Evolutionary conservation across 2,329 filamentous ascomycete species (phyloP).

Genomic region (Ophiostoma populinum): DNA sequence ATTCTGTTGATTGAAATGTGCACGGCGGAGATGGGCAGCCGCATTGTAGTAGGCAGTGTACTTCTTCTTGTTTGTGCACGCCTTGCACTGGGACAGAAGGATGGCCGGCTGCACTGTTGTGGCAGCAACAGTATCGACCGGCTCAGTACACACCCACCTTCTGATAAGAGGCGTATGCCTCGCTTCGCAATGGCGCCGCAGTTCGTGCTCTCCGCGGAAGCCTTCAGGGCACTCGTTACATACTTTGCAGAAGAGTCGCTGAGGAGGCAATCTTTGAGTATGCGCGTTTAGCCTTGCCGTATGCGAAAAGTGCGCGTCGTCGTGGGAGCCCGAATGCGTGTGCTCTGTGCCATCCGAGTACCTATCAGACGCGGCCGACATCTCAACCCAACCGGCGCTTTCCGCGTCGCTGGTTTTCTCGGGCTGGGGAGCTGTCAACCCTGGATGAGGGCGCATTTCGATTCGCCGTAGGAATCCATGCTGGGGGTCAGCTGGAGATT

Average conservation of each 20-base stretch:
- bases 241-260: constrained; percentile 49
- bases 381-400: no score
- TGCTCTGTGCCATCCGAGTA: no score
- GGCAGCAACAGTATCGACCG: constrained; percentile 16
- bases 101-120: constrained; percentile 30
- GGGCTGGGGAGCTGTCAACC: no score
- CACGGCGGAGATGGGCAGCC: constrained; percentile 72
- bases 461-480: constrained; percentile 25
- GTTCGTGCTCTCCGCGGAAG: constrained; percentile 74
- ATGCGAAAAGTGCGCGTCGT: no score
- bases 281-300: no score
- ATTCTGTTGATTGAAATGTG: constrained; percentile 61
- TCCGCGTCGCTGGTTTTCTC: no score
- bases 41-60: constrained; percentile 93
- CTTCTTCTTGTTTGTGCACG: constrained; percentile 57
- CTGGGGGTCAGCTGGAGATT: constrained; percentile 21
- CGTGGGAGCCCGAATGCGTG: no score
- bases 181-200: constrained; percentile 46
- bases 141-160: constrained; percentile 42
- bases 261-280: constrained; percentile 30
- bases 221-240: constrained; percentile 62
- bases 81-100: constrained; percentile 54
- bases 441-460: no score
- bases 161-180: constrained; percentile 44
- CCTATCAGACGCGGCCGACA: no score